Percentiles rank a stretch among this genome's conserved stretches.
Evolutionary conservation across 2,329 filamentous ascomycete genomes (phyloP).

Genomic region (Monosporascus sp.): DNA sequence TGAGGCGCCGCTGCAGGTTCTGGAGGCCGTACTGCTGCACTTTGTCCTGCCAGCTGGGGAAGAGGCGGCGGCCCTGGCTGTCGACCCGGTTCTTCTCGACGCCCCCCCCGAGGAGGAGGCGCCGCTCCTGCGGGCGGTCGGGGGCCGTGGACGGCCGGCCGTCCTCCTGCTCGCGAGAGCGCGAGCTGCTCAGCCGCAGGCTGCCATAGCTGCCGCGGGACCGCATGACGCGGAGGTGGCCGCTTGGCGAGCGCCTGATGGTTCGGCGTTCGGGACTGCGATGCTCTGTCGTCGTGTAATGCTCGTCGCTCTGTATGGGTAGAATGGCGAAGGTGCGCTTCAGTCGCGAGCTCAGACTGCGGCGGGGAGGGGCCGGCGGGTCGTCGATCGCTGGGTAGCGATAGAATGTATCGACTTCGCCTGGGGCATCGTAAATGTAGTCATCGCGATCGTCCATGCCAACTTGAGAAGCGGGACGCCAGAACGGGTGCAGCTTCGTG

Average conservation of each 20-base stretch:
- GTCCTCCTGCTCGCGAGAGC: conserved; percentile 14
- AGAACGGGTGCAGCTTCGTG: conserved; percentile 54
- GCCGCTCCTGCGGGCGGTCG: conserved; percentile 16
- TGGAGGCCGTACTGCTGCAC: conserved; percentile 44
- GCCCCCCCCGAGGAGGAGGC: conserved; percentile 17
- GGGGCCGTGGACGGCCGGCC: conserved; percentile 33
- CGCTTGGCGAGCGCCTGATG: conserved; percentile 53
- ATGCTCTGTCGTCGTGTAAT: conserved; percentile 26
- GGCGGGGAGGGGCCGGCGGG: conserved; percentile 35
- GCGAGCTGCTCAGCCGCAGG: conserved; percentile 14
- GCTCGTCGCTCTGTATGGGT: conserved; percentile 40
- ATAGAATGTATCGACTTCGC: conserved; percentile 32
- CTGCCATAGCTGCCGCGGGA: conserved; percentile 38
- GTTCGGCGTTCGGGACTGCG: conserved; percentile 47
- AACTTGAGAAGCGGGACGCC: conserved; percentile 47
- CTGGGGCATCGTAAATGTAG: conserved; percentile 23
- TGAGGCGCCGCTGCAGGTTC: conserved; percentile 48
- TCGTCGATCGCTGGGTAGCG: conserved; percentile 45
- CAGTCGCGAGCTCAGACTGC: conserved; percentile 47
- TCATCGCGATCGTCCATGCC: conserved; percentile 24
- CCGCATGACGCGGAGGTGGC: conserved; percentile 54
- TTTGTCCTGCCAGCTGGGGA: conserved; percentile 37
- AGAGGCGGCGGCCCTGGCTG: conserved; percentile 24
- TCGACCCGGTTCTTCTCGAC: conserved; percentile 24
- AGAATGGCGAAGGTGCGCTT: conserved; percentile 57